A percentile compares a stretch with the other conserved stretches of the same genome.
Evolutionary conservation across 2,329 filamentous ascomycete genomes (phyloP).

Genomic region (Coleophoma crateriformis): DNA sequence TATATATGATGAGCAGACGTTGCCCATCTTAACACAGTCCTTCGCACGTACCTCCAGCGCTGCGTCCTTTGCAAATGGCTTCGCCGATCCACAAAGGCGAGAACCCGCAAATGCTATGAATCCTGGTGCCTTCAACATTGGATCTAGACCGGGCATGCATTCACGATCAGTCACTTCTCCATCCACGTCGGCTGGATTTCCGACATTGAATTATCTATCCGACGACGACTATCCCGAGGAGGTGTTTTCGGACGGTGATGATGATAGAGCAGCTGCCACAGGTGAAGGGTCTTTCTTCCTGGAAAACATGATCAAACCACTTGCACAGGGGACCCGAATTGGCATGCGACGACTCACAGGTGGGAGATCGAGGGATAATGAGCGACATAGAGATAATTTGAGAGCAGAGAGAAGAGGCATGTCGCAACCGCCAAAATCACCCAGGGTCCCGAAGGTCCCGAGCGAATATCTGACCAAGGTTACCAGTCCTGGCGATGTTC

Average conservation of each 20-base stretch:
- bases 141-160: constrained; percentile 65
- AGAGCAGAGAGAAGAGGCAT: constrained; percentile 21
- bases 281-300: constrained; percentile 43
- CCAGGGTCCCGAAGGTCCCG: constrained; percentile 26
- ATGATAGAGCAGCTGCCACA: constrained; percentile 31
- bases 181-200: constrained; percentile 49
- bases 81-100: constrained; percentile 64
- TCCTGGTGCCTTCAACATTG: constrained; percentile 49
- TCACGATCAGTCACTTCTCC: constrained; percentile 82
- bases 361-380: constrained; percentile 31
- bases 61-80: constrained; percentile 80
- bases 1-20: constrained; percentile 87
- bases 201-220: constrained; percentile 57
- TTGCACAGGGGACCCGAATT: constrained; percentile 49
- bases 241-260: constrained; percentile 73
- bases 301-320: constrained; percentile 56
- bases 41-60: constrained; percentile 63
- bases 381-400: constrained; percentile 23
- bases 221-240: constrained; percentile 74
- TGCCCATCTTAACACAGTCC: constrained; percentile 84
- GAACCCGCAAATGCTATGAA: constrained; percentile 57
- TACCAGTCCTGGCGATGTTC: constrained; percentile 13
- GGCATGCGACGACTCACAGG: constrained; percentile 60
- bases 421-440: constrained; percentile 22
- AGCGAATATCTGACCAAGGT: constrained; percentile 19